Percentiles rank a stretch among this genome's conserved stretches.
Evolutionary conservation across 2,329 filamentous ascomycete species (phyloP).

Genomic region (Aspergillus sp.): DNA sequence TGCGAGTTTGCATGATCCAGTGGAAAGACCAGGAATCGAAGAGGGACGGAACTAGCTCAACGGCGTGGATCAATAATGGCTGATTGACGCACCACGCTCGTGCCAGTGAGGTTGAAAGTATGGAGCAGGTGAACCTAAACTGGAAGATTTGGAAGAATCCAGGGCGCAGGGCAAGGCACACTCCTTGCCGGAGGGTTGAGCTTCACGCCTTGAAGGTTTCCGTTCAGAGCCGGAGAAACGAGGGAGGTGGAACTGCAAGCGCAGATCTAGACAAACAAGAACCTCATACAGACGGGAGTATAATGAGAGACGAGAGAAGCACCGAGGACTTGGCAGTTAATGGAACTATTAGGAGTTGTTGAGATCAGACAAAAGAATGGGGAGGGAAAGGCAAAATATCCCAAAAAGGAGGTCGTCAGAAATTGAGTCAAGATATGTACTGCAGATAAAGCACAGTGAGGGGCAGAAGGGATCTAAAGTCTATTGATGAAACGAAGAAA

Average conservation of each 20-base stretch:
- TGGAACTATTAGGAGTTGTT: neutral
- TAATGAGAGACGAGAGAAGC: slow-evolving; percentile 3
- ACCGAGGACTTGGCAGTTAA: neutral
- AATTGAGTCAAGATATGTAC: slow-evolving; percentile 6
- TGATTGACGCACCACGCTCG: slow-evolving; percentile 16
- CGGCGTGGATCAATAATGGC: slow-evolving; percentile 22
- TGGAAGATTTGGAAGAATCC: slow-evolving; percentile 10
- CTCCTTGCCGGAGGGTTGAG: slow-evolving; percentile 20
- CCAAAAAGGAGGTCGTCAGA: slow-evolving; percentile 2
- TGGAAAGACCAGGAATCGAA: slow-evolving; percentile 16
- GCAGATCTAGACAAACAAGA: slow-evolving; percentile 4
- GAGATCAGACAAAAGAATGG: neutral
- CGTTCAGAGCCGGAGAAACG: slow-evolving; percentile 13
- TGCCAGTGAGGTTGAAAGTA: slow-evolving; percentile 13
- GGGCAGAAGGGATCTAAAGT: neutral
- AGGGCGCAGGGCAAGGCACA: slow-evolving; percentile 14
- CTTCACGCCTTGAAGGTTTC: too few relatives aligned
- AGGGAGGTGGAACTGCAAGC: slow-evolving; percentile 8
- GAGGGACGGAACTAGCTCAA: slow-evolving; percentile 15
- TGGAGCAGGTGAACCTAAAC: neutral
- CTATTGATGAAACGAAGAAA: neutral
- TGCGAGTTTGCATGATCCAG: slow-evolving; percentile 31
- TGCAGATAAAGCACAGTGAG: slow-evolving; percentile 1
- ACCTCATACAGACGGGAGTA: neutral
- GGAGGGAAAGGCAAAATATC: neutral